Evolutionary conservation across 1,284 basidiomycete species (phyloP), one percentile per base, ranked within the genome.

Genomic region (Nidula niveotomentosa): DNA sequence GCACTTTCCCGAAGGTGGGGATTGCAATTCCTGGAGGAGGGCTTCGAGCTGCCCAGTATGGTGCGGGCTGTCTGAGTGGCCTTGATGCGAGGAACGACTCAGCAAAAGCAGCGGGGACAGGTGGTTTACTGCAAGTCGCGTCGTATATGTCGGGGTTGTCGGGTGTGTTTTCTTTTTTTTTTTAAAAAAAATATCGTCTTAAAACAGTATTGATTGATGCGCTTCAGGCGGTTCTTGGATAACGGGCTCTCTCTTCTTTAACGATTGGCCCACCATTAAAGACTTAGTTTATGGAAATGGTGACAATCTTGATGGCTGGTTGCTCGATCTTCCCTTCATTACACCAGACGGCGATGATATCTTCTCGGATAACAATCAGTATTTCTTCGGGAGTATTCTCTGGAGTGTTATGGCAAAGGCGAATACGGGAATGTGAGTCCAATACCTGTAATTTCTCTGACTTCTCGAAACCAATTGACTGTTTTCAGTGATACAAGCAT

Each of bases 161-260:
- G 53, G 87, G 86, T 81, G 71, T 66, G 6, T 36, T 47, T 50
- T 4, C 47, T 36, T 18, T 48, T 36, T 13, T 45, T 54, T 51
- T 15, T n/a, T n/a, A n/a, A n/a, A n/a, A n/a, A n/a, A n/a, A n/a
- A 50, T 49, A 34, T 23, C 8, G 23, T 36, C 34, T 49, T 52
- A 12, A 18, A n/a, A 15, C 13, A 23, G 44, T 47, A 36, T 48
- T 39, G 4, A 34, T 34, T 56, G 9, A 36, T 5, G 30, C 15
- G 36, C 51, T n/a, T 0, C 37, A 87, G 86, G 85, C 34, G 87
- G 87, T 2, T 85, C 85, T 7, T 89, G 87, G 87, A 60, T 85
- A 4, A 78, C 79, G 0, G 79, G 81, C 1, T 86, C 84, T 0
- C 60, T 86, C 45, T 69, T 74, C 34, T 74, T 83, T 61, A 88